A percentile compares a stretch with the other conserved stretches of the same genome.
These are phyloP conservation scores for Ceratobasidium sp. DNA, from an alignment of 1,284 basidiomycete species.

Conservation along the genomic window DNA sequence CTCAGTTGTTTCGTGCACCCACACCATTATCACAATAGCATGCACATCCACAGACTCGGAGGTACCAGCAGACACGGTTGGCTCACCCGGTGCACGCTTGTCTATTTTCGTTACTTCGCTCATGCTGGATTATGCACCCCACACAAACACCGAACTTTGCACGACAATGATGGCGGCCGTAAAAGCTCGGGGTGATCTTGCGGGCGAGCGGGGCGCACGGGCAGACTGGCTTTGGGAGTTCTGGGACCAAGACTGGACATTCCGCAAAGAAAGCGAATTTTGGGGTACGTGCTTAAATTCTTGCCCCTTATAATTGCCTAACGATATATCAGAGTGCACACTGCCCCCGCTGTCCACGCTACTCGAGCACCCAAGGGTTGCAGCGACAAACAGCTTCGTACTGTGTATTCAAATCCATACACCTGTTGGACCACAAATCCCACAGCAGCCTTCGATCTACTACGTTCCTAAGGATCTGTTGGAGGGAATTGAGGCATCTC, in stretches of 20 bases:
- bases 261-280: constrained; percentile 71
- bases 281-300: constrained; percentile 61
- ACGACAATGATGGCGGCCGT: constrained; percentile 77
- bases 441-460: constrained; percentile 69
- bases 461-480: constrained; percentile 68
- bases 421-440: constrained; percentile 67
- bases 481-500: constrained; percentile 65
- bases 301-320: neutral
- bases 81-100: constrained; percentile 47
- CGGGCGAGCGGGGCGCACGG: constrained; percentile 67
- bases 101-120: constrained; percentile 72
- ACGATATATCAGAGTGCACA: constrained; percentile 60
- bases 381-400: constrained; percentile 68
- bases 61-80: neutral
- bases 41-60: constrained; percentile 7
- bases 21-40: constrained; percentile 31
- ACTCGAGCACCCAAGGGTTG: constrained; percentile 64
- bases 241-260: constrained; percentile 70
- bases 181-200: constrained; percentile 66
- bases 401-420: constrained; percentile 75
- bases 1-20: neutral
- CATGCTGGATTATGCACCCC: constrained; percentile 61
- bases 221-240: constrained; percentile 77
- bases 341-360: constrained; percentile 69
- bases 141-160: constrained; percentile 64